phyloP scores from a whole-genome alignment of 2,329 filamentous ascomycete species.

The Trichoderma afroharzianum region DNA sequence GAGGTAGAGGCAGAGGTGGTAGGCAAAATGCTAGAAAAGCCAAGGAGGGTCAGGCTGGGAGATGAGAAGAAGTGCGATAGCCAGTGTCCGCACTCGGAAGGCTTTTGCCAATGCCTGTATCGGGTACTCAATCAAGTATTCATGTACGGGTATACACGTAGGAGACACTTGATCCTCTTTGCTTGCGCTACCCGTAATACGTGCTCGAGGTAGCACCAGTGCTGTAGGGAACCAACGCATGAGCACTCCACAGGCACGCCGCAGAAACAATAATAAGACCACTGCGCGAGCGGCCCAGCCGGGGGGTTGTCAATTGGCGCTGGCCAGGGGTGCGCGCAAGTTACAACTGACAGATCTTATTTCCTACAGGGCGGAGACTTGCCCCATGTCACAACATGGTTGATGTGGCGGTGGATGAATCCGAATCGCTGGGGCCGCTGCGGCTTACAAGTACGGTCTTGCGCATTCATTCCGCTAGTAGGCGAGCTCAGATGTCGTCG shows the following conservation, averaged over 20 bases:
- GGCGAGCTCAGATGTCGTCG: conserved; percentile 5
- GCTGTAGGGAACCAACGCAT: not conserved
- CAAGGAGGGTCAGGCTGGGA: not conserved
- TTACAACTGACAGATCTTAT: conserved; percentile 29
- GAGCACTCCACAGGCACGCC: conserved; percentile 5
- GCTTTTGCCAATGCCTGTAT: not conserved
- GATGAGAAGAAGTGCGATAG: not conserved
- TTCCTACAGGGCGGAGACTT: conserved; percentile 22
- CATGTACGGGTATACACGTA: not conserved
- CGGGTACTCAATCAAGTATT: not conserved
- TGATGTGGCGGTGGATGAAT: conserved; percentile 25
- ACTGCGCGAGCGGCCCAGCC: conserved; percentile 17
- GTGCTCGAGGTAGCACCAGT: not conserved
- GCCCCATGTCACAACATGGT: conserved; percentile 17
- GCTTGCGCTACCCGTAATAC: not conserved
- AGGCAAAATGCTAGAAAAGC: not conserved
- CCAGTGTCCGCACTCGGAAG: not conserved
- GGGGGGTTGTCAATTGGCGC: conserved; percentile 14
- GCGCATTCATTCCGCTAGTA: conserved; percentile 10
- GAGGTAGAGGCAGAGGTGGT: not conserved
- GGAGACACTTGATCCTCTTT: not conserved
- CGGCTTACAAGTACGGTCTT: conserved; percentile 7
- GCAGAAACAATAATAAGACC: conserved; percentile 17
- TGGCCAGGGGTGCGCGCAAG: conserved; percentile 17
- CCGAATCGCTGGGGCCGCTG: conserved; percentile 28